A percentile compares a stretch with the other conserved stretches of the same genome.
phyloP scores from a whole-genome alignment of 2,329 filamentous ascomycete species.

The Ascochyta clinopodiicola region DNA sequence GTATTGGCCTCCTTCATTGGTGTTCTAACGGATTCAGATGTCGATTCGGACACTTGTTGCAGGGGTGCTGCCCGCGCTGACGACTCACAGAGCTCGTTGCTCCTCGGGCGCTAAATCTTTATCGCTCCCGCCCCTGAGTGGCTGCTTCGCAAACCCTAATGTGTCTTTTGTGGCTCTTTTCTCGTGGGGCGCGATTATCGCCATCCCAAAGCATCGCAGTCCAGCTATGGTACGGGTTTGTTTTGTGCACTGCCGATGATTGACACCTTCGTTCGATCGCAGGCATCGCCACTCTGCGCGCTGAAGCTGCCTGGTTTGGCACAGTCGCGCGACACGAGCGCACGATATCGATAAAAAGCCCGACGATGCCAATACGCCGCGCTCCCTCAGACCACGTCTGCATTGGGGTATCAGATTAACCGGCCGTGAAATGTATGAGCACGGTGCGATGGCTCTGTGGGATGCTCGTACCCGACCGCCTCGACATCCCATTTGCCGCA shows the following conservation, averaged over 20 bases:
- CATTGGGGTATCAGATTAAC: conserved; percentile 42
- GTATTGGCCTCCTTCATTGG: conserved; percentile 39
- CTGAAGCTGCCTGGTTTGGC: conserved; percentile 31
- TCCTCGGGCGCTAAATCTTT: conserved; percentile 47
- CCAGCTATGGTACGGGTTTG: conserved; percentile 34
- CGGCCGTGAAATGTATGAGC: conserved; percentile 30
- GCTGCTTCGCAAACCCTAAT: conserved; percentile 45
- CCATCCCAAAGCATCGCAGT: conserved; percentile 47
- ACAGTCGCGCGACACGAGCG: conserved; percentile 36
- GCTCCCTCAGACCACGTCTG: conserved; percentile 29
- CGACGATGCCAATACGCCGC: conserved; percentile 38
- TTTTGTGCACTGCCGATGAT: conserved; percentile 45
- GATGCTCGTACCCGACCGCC: conserved; percentile 35
- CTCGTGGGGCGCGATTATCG: conserved; percentile 37
- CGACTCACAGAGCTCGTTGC: conserved; percentile 42
- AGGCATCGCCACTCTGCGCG: conserved; percentile 42
- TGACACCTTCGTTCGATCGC: conserved; percentile 31
- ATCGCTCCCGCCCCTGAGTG: conserved; percentile 41
- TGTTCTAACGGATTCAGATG: conserved; percentile 34
- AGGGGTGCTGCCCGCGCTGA: conserved; percentile 36
- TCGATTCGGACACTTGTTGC: conserved; percentile 44
- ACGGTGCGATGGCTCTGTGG: conserved; percentile 32
- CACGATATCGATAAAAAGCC: conserved; percentile 39
- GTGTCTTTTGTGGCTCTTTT: conserved; percentile 40
- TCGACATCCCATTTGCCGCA: conserved; percentile 44